phyloP scores from a whole-genome alignment of 805 yeast genomes.

The Candida coquimbonensis region DNA sequence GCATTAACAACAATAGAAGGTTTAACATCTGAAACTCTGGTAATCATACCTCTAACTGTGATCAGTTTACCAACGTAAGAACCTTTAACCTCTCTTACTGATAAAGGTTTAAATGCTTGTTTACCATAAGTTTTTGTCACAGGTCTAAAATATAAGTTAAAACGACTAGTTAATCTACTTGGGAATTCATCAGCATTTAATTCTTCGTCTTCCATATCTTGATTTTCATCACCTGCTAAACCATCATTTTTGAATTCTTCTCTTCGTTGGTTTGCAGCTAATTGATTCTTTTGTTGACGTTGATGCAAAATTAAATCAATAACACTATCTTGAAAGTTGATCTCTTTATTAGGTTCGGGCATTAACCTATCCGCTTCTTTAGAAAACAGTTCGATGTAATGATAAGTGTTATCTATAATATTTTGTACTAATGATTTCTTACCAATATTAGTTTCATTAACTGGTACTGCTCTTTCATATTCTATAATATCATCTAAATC shows the following conservation, averaged over 20 bases:
- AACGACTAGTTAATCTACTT: constrained; percentile 78
- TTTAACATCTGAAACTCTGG: constrained; percentile 93
- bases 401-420: constrained; percentile 67
- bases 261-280: constrained; percentile 59
- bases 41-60: constrained; percentile 89
- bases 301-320: constrained; percentile 89
- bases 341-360: constrained; percentile 81
- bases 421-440: constrained; percentile 42
- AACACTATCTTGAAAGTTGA: constrained; percentile 80
- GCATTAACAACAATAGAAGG: constrained; percentile 90
- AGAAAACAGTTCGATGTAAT: constrained; percentile 73
- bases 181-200: constrained; percentile 59
- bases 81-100: constrained; percentile 89
- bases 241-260: constrained; percentile 48
- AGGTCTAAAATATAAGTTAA: constrained; percentile 82
- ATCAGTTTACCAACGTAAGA: constrained; percentile 76
- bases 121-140: constrained; percentile 34
- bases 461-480: constrained; percentile 47
- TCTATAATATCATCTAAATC: constrained; percentile 80
- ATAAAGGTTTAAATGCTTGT: constrained; percentile 44
- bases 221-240: constrained; percentile 19
- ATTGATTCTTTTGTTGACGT: constrained; percentile 74
- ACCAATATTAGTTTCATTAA: constrained; percentile 17
- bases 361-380: constrained; percentile 69
- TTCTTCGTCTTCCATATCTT: constrained; percentile 22